These are phyloP conservation scores for Sporobolomyces roseus DNA, from an alignment of 768 basidiomycete species.

Conservation along the genomic window DNA sequence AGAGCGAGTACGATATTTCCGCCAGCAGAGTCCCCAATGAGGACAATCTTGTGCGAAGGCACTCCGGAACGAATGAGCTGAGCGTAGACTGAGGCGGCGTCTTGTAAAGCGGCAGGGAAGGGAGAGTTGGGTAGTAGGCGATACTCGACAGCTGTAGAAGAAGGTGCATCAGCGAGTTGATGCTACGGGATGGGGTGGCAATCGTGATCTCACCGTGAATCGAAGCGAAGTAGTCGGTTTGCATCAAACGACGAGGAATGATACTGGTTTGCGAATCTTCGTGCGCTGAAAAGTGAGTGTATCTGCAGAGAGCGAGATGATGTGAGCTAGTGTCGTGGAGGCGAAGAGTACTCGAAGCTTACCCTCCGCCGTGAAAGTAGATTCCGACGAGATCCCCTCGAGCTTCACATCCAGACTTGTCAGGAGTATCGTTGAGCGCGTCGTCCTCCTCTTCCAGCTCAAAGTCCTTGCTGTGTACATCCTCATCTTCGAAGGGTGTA, in stretches of 20 bases:
- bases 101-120: conserved; percentile 72
- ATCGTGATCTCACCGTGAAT: conserved; percentile 15
- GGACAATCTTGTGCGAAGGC: conserved; percentile 55
- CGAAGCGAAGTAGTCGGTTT: conserved; percentile 28
- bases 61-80: conserved; percentile 56
- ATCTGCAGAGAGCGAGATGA: neutral
- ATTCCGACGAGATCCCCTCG: conserved; percentile 49
- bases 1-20: conserved; percentile 60
- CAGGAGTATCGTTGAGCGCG: conserved; percentile 38
- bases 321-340: too few relatives aligned
- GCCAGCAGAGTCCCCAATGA: conserved; percentile 73
- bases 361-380: conserved; percentile 49
- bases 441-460: conserved; percentile 1
- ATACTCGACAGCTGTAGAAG: conserved; percentile 63
- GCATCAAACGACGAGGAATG: conserved; percentile 39
- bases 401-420: conserved; percentile 41
- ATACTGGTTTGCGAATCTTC: conserved; percentile 40
- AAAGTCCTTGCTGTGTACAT: neutral
- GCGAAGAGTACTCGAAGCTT: neutral
- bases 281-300: conserved; percentile 32
- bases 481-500: conserved; percentile 7
- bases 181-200: neutral
- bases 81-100: conserved; percentile 68
- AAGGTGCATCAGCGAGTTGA: neutral
- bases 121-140: conserved; percentile 56